Conservation (phyloP, 2,329 filamentous ascomycete genomes). For the Tolypocladium sp. region DNA sequence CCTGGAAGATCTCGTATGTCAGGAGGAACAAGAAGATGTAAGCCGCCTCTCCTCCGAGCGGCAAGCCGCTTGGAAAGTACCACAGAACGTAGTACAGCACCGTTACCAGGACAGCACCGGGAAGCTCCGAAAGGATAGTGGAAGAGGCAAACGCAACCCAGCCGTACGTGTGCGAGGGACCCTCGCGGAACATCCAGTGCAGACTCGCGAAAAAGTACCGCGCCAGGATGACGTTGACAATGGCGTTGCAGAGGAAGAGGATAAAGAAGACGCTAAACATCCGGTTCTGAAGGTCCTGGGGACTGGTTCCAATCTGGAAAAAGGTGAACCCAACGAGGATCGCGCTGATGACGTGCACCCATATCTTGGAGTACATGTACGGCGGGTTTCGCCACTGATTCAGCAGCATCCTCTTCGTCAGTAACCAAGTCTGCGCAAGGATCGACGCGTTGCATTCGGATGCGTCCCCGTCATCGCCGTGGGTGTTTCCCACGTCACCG, state of each 20-base stretch:
- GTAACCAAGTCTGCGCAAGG: slow-evolving; percentile 50
- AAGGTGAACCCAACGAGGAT: slow-evolving; percentile 78
- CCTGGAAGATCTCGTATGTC: too few relatives aligned
- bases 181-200: slow-evolving; percentile 65
- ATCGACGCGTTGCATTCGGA: slow-evolving; percentile 58
- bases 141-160: slow-evolving; percentile 71
- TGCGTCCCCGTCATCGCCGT: slow-evolving; percentile 11
- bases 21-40: slow-evolving; percentile 33
- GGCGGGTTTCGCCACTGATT: slow-evolving; percentile 70
- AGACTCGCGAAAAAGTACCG: slow-evolving; percentile 68
- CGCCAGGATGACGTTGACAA: slow-evolving; percentile 67
- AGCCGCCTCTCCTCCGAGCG: slow-evolving; percentile 14
- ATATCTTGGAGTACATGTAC: slow-evolving; percentile 71
- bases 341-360: slow-evolving; percentile 60
- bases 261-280: slow-evolving; percentile 66
- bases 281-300: slow-evolving; percentile 65
- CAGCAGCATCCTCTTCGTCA: slow-evolving; percentile 61
- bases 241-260: slow-evolving; percentile 56
- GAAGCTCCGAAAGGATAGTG: slow-evolving; percentile 64
- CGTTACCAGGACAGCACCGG: slow-evolving; percentile 53
- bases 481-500: slow-evolving; percentile 32
- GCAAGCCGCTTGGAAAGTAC: slow-evolving; percentile 69
- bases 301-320: slow-evolving; percentile 55
- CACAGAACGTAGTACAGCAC: slow-evolving; percentile 65
- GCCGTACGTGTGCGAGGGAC: slow-evolving; percentile 66